Base-by-base conservation (phyloP, 345 rosid genomes). In the Mangifera indica region DNA sequence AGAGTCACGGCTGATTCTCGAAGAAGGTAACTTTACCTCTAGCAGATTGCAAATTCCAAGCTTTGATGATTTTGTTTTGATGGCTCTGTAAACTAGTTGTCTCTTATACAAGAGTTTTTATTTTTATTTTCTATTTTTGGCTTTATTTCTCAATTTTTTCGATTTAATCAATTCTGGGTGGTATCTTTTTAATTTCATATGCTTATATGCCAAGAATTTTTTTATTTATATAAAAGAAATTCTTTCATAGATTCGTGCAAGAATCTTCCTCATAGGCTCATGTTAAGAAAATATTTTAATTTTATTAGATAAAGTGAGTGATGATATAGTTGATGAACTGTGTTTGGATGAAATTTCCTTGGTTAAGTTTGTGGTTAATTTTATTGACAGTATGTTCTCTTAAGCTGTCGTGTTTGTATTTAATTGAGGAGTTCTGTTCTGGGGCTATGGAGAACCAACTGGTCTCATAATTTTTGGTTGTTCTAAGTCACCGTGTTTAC, bases 1-100 rank as follows among this genome's bases (percentile, higher is more conserved):
- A 82, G 84, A 66, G 89, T 83, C 65, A 89, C 97, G 0, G 99
- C 99, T 25, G 91, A 91, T 82, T 87, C 89, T 75, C 89, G 99
- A 73, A 70, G 99, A 75, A 84, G 98, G 99, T 95, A 48, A 37
- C 21, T 6, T 56, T 66, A n/a, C 8, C 53, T 21, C 20, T 10
- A 37, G 32, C 32, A 29, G 32, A 29, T 29, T 29, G 32, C 32
- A 29, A 29, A 29, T 29, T 29, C 32, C 32, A 29, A 29, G 32
- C 32, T 29, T 29, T 29, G 32, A 37, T 6, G 42, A 37, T 37
- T 3, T 42, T 44, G 37, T 14, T 22, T 56, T 25, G 44, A 25
- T 21, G 46, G 21, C 51, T 58, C 42, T 32, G 20, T 37, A 13
- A 67, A 48, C 42, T 34, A 1, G 5, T 62, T 62, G 66, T 4